phyloP scores from a whole-genome alignment of 1,284 basidiomycete species.

The Porogramme epimiltina region DNA sequence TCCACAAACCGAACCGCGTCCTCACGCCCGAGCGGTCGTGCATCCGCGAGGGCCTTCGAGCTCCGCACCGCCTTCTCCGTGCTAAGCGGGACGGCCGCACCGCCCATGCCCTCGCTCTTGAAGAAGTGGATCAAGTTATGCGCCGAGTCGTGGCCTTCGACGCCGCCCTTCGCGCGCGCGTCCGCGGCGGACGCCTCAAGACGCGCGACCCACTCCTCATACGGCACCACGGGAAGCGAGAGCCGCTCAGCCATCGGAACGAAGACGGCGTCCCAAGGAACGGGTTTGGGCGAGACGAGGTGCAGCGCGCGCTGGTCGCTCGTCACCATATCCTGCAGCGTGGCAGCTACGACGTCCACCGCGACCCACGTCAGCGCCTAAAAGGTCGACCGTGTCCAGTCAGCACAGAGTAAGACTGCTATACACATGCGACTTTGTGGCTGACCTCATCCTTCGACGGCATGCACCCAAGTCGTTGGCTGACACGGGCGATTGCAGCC shows the following conservation, averaged over 20 bases:
- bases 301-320: conserved; percentile 10
- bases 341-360: conserved; percentile 21
- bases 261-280: conserved; percentile 26
- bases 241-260: conserved; percentile 21
- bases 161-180: conserved; percentile 7
- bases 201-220: conserved; percentile 26
- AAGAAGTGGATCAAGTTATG: conserved; percentile 21
- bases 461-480: conserved; percentile 14
- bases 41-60: conserved; percentile 13
- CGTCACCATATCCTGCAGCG: conserved; percentile 24
- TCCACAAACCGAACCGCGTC: conserved; percentile 18
- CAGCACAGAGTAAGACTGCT: background rate
- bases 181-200: conserved; percentile 10
- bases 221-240: conserved; percentile 24
- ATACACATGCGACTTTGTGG: background rate
- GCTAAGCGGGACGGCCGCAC: conserved; percentile 14
- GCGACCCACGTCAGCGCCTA: conserved; percentile 25
- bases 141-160: conserved; percentile 16
- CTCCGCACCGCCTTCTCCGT: conserved; percentile 18
- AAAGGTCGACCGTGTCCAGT: background rate
- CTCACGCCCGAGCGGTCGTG: conserved; percentile 15
- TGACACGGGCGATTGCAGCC: conserved; percentile 13
- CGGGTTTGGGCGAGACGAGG: conserved; percentile 28
- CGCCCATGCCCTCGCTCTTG: conserved; percentile 20
- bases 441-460: conserved; percentile 17